Evolutionary conservation across 2,329 filamentous ascomycete species (phyloP).

Genomic region (Pleurostoma richardsiae): DNA sequence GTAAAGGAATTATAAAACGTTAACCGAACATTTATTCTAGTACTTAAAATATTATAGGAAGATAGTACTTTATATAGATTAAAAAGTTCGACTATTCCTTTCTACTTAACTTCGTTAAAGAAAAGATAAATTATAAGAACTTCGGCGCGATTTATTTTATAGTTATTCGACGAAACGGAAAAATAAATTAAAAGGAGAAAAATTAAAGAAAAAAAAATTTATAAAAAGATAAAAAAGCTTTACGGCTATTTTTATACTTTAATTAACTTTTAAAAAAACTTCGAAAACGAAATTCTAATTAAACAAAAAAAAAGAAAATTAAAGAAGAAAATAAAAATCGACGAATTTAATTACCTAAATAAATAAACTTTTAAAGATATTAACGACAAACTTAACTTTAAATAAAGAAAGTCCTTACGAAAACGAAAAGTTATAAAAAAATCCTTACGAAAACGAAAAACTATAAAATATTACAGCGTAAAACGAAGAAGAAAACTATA

Average conservation of each 20-base stretch:
- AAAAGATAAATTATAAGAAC: background rate
- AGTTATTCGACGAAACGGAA: background rate
- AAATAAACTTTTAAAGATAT: too few relatives aligned
- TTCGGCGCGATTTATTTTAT: background rate
- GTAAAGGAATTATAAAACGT: background rate
- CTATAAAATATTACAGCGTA: too few relatives aligned
- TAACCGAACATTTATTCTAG: background rate
- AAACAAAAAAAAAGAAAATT: too few relatives aligned
- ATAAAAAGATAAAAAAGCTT: background rate
- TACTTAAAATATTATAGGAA: background rate
- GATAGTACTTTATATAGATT: background rate
- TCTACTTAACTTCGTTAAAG: conserved; percentile 17
- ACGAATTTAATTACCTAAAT: too few relatives aligned
- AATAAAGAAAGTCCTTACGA: too few relatives aligned
- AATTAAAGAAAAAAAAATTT: background rate
- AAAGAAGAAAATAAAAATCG: too few relatives aligned
- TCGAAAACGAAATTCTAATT: too few relatives aligned
- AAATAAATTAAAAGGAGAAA: background rate
- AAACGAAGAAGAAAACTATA: too few relatives aligned
- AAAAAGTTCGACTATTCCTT: conserved; percentile 13
- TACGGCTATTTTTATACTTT: background rate
- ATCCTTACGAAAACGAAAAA: too few relatives aligned
- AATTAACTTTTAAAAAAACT: too few relatives aligned
- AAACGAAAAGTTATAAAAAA: too few relatives aligned
- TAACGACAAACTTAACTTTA: too few relatives aligned